These are phyloP conservation scores for Corymbia calophylla DNA, from an alignment of 441 rosid genomes.

Conservation along the genomic window DNA sequence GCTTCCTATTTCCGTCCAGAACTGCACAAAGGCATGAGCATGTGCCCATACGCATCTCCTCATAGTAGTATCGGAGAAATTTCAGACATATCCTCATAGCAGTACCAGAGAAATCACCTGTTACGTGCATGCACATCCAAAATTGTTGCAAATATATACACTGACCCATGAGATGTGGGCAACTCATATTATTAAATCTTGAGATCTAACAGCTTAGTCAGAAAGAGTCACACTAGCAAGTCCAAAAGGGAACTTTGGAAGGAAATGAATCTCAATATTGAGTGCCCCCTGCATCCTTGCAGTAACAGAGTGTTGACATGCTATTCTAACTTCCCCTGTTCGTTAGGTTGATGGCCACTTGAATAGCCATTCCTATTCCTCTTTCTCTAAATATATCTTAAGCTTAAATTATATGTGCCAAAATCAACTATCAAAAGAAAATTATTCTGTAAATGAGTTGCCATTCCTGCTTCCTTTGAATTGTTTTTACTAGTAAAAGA, in stretches of 20 bases:
- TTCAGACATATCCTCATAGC: not conserved
- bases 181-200: not conserved
- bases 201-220: not conserved
- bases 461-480: not conserved
- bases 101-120: not conserved
- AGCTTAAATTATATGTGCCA: not conserved
- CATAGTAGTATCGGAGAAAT: not conserved
- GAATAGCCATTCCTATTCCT: not conserved
- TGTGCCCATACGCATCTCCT: not conserved
- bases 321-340: not conserved
- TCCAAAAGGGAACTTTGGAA: not conserved
- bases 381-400: not conserved
- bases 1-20: not conserved
- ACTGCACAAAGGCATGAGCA: not conserved
- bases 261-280: not conserved
- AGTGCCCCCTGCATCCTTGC: not conserved
- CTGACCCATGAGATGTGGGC: not conserved
- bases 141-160: not conserved
- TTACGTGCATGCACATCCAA: not conserved
- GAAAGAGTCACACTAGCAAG: not conserved
- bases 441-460: not conserved
- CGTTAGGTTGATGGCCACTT: not conserved
- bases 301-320: not conserved
- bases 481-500: not conserved
- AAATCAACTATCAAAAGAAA: not conserved